Base-by-base conservation (phyloP, 2,329 filamentous ascomycete species). In the Colletotrichum lindemuthianum region DNA sequence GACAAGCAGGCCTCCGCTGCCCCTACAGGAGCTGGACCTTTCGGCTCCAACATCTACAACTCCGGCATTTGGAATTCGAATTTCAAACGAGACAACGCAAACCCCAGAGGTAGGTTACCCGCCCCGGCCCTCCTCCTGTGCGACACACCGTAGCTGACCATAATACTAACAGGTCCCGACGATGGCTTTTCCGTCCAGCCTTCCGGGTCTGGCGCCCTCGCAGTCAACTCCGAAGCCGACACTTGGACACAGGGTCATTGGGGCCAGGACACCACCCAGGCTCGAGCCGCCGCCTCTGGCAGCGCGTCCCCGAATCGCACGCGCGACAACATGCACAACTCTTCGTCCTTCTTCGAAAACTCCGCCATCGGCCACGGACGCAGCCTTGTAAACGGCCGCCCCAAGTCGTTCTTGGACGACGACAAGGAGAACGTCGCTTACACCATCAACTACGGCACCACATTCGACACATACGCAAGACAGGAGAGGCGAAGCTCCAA, bases 151-250 rank as follows among this genome's bases (percentile, higher is more conserved):
- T 24, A 15, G 58, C 71, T 60, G 72, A 77, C 59, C 72, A 73
- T 34, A 69, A 4, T 11, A n/a, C 7, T 12, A 6, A 8, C 33
- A 60, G 61, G 61, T 16, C 6, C 60, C 11, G 63, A 66, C 34
- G 63, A 66, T 16, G 39, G 53, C 32, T 66, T 59, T 49, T 15
- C 59, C 32, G 55, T 43, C n/a, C 59, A 72, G 59, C 87, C 89
- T 71, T 88, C 87, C 4, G 91, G 90, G 52, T 92, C 90, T 6
- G 84, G 88, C 66, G 90, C 90, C 63, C 81, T 93, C 43, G 83
- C 91, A 65, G 83, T 87, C 48, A 86, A 88, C 45, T 91, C 90
- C 9, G 89, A 92, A 71, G 86, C 86, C 15, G 89, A 92, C 69
- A 80, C 83, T 50, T 92, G 89, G 88, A 75, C 71, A 65, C 78